phyloP scores from a whole-genome alignment of 495 filamentous ascomycete species.

The Talaromyces liani region DNA sequence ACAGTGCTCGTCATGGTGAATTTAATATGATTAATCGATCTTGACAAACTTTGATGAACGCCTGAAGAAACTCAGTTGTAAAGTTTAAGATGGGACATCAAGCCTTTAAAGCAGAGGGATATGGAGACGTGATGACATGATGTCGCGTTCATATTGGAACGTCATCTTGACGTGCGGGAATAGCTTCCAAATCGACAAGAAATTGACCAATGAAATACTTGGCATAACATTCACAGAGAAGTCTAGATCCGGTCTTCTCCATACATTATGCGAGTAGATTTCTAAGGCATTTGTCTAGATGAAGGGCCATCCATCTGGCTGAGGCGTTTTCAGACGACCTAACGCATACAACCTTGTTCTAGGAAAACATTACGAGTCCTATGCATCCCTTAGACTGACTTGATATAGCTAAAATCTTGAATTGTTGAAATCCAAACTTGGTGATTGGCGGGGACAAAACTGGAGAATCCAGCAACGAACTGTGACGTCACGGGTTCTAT shows the following conservation, averaged over 20 bases:
- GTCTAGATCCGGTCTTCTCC: background rate
- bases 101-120: background rate
- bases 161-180: conserved; percentile 2
- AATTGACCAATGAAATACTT: background rate
- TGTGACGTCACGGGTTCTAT: background rate
- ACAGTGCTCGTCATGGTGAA: conserved; percentile 19
- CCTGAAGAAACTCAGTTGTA: background rate
- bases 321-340: background rate
- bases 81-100: background rate
- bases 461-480: background rate
- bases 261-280: background rate
- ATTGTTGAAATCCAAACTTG: background rate
- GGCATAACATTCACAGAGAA: background rate
- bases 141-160: background rate
- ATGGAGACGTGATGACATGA: background rate
- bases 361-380: background rate
- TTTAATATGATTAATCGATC: no score
- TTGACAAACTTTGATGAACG: background rate
- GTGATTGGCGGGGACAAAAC: background rate
- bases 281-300: background rate
- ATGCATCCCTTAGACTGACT: background rate
- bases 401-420: background rate
- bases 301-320: no score
- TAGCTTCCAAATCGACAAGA: background rate
- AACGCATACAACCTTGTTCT: background rate